These are phyloP conservation scores for Umbilicus rupestris DNA, from an alignment of 164 flowering plant genomes.

Conservation along the genomic window DNA sequence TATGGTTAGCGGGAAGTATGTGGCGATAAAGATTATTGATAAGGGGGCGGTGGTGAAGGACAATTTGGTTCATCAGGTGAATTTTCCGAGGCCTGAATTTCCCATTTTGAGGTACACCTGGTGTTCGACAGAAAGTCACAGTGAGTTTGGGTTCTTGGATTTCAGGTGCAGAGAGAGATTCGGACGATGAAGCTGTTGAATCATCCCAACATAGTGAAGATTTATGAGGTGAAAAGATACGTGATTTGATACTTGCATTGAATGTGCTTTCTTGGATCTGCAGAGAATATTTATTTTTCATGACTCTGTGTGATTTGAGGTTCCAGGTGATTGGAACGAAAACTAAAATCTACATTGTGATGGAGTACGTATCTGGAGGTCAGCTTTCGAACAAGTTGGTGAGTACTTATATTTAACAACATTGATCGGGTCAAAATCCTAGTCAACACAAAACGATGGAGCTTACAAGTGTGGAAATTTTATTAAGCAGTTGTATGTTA, in stretches of 20 bases:
- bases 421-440: not conserved
- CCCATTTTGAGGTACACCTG: not conserved
- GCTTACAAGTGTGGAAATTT: not conserved
- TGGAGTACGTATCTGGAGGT: slow-evolving; percentile 70
- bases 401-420: slow-evolving; percentile 13
- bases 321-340: slow-evolving; percentile 61
- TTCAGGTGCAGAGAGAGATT: slow-evolving; percentile 68
- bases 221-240: slow-evolving; percentile 41
- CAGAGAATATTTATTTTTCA: not conserved
- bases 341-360: slow-evolving; percentile 56
- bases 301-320: not conserved
- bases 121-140: not conserved
- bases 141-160: not conserved
- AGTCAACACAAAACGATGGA: not conserved
- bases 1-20: slow-evolving; percentile 29
- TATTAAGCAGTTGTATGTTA: slow-evolving; percentile 30
- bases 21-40: slow-evolving; percentile 66
- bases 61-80: slow-evolving; percentile 56
- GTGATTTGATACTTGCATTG: too few species aligned
- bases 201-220: slow-evolving; percentile 66
- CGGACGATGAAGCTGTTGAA: slow-evolving; percentile 65
- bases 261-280: not conserved
- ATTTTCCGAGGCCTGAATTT: slow-evolving; percentile 8
- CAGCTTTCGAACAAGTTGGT: slow-evolving; percentile 64
- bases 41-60: slow-evolving; percentile 46